Conservation (phyloP, 164 flowering plant species). For the Magnolia officinalis region DNA sequence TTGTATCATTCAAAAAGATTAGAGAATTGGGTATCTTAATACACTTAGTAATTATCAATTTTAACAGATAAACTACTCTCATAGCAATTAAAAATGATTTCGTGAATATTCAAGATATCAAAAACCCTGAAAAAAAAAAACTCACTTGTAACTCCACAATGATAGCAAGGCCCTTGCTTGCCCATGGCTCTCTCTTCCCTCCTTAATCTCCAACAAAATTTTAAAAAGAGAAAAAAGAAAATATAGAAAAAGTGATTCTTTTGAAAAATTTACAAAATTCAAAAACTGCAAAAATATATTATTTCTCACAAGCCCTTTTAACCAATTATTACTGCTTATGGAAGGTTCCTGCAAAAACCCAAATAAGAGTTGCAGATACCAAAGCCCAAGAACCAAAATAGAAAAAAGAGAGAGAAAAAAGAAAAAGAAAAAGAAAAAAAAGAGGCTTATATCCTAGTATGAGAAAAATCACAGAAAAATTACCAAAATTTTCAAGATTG, state of each 20-base stretch:
- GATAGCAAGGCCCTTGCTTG: constrained; percentile 96
- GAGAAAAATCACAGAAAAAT: constrained; percentile 18
- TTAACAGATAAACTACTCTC: not conserved
- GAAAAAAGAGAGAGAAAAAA: constrained; percentile 16
- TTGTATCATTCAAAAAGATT: not conserved
- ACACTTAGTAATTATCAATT: not conserved
- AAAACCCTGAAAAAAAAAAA: constrained; percentile 7
- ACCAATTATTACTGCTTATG: constrained; percentile 15
- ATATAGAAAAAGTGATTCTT: not conserved
- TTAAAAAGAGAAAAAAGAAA: not conserved
- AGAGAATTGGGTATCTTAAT: not conserved
- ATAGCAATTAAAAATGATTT: not conserved
- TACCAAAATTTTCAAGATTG: constrained; percentile 17
- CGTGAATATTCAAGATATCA: not conserved
- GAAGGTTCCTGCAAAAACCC: constrained; percentile 27
- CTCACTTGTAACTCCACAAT: constrained; percentile 99
- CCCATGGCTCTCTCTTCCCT: constrained; percentile 54
- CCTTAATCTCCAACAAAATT: constrained; percentile 8
- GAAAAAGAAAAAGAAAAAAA: constrained; percentile 3
- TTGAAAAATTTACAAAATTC: not conserved
- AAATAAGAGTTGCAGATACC: constrained; percentile 30
- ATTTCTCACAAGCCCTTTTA: constrained; percentile 17
- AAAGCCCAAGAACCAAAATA: constrained; percentile 26
- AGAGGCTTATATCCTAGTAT: constrained; percentile 13
- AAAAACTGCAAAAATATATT: constrained; percentile 3